Conservation (phyloP, 805 yeast species). For the Brettanomyces naardenensis region DNA sequence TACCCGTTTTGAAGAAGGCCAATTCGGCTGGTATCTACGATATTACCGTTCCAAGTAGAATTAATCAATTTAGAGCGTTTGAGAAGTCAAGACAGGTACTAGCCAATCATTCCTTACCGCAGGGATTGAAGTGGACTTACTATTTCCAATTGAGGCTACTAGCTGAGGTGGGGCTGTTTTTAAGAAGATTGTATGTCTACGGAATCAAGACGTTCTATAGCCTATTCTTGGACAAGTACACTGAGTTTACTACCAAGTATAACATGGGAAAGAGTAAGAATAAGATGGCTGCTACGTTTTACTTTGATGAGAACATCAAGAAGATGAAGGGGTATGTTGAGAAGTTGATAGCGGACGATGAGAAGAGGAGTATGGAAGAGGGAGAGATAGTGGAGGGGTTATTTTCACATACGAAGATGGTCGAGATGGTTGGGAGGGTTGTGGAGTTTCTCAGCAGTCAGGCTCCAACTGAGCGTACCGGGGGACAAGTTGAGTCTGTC, state of each 20-base stretch:
- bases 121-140: slow-evolving; percentile 69
- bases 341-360: slow-evolving; percentile 26
- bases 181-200: slow-evolving; percentile 65
- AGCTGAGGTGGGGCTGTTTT: slow-evolving; percentile 64
- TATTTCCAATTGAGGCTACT: slow-evolving; percentile 55
- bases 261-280: slow-evolving; percentile 52
- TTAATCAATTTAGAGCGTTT: slow-evolving; percentile 65
- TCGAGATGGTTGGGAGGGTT: slow-evolving; percentile 49
- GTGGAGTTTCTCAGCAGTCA: slow-evolving; percentile 39
- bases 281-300: slow-evolving; percentile 54
- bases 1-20: slow-evolving; percentile 58
- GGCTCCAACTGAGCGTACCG: background rate
- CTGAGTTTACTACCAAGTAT: slow-evolving; percentile 51
- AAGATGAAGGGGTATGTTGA: slow-evolving; percentile 39
- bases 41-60: slow-evolving; percentile 54
- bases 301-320: slow-evolving; percentile 41
- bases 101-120: slow-evolving; percentile 46
- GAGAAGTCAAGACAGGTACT: slow-evolving; percentile 56
- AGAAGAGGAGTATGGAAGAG: slow-evolving; percentile 10
- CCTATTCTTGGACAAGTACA: slow-evolving; percentile 52
- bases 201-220: slow-evolving; percentile 73
- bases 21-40: slow-evolving; percentile 56
- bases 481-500: background rate
- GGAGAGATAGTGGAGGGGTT: slow-evolving; percentile 21
- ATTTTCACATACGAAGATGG: slow-evolving; percentile 68